Base-by-base conservation (phyloP, 768 basidiomycete genomes). In the Trametes meyenii region DNA sequence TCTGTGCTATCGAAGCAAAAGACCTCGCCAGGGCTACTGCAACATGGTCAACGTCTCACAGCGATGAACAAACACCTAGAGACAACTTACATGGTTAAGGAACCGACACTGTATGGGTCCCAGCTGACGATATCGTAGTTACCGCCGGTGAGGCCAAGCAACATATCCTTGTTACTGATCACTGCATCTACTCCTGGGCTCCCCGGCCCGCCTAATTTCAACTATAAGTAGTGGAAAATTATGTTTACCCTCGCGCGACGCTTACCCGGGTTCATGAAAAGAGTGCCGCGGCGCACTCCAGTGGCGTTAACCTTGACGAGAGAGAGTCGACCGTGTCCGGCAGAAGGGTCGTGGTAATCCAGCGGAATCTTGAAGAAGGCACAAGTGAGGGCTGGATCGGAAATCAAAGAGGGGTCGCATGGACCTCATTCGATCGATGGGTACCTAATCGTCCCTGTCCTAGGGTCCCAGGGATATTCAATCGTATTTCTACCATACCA, bases 121-220 rank as follows among this genome's bases (percentile, higher is more conserved):
- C 56, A 59, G 48, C 52, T 58, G 48, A 63, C 57, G 26, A 63
- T 44, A 24, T 63, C 62, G 33, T 63, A 63, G 2, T 24, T 16
- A 5, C 62, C 52, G 7, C 57, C 62, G 17, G 55, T 50, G 29
- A 59, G 42, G 33, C 2, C 5, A 11, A 36, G 23, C 3, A 55
- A 23, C 10, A n/a, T 7, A 2, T 49, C 10, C 23, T 44, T 38
- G 23, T 13, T 21, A 8, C 8, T 19, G n/a, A 43, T 36, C 1
- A 63, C 21, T 3, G 35, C 8, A 24, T 17, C 35, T 2, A 56
- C 17, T 0, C 60, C 60, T 5, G 60, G 51, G 3, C 21, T 23
- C 2, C 48, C 60, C 13, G 60, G 60, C 0, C 58, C 58, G 21
- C 58, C 58, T 51, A 21, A 13, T 17, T n/a, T 5, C 12, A 21